Percentiles rank a stretch among this genome's conserved stretches.
Conservation (phyloP, 768 basidiomycete genomes). For the Lactarius hatsudake region DNA sequence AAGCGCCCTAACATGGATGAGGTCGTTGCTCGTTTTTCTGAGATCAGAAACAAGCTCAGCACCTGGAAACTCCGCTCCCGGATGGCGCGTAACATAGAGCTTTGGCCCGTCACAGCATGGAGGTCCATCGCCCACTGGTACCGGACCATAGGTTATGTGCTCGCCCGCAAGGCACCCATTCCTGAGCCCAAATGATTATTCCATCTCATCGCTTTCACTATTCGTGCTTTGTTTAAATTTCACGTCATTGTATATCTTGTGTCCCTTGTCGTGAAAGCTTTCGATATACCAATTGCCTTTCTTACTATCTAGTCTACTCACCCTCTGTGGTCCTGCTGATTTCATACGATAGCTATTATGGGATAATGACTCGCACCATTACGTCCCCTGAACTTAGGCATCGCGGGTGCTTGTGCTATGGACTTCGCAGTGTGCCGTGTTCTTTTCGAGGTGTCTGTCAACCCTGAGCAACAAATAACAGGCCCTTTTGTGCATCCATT, state of each 20-base stretch:
- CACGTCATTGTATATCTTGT: background rate
- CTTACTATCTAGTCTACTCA: background rate
- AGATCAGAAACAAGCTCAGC: conserved; percentile 24
- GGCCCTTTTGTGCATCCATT: background rate
- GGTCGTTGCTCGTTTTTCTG: conserved; percentile 34
- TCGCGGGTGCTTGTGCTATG: no score
- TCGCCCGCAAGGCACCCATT: conserved; percentile 6
- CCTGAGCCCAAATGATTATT: conserved; percentile 5
- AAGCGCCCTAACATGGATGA: conserved; percentile 34
- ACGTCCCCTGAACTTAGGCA: background rate
- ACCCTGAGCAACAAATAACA: background rate
- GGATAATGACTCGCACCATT: background rate
- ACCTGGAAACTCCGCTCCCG: conserved; percentile 36
- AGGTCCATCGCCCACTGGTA: background rate
- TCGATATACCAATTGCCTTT: background rate
- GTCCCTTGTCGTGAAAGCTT: background rate
- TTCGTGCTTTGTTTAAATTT: background rate
- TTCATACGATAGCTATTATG: background rate
- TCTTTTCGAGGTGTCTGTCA: no score
- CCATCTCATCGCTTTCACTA: no score
- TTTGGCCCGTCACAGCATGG: background rate
- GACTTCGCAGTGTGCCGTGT: no score
- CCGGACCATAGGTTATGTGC: conserved; percentile 3
- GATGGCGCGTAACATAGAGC: conserved; percentile 19
- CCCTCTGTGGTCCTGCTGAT: background rate